Evolutionary conservation across 768 basidiomycete genomes (phyloP).

Genomic region (Calocybe indica): DNA sequence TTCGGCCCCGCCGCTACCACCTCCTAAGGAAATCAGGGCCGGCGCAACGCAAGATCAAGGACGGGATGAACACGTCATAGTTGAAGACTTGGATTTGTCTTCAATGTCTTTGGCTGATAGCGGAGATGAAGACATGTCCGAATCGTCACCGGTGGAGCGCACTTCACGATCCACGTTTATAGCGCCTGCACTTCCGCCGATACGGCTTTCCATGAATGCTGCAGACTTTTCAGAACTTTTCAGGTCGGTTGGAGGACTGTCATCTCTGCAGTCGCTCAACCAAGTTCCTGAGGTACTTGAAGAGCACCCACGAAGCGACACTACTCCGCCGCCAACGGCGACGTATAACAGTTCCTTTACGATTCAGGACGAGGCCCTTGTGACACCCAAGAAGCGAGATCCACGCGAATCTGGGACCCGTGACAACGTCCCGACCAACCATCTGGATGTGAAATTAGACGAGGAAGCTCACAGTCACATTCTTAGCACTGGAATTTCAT

Average conservation of each 20-base stretch:
- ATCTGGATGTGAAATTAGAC: no score
- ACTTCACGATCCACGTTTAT: conserved; percentile 73
- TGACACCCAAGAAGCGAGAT: conserved; percentile 6
- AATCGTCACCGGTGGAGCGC: conserved; percentile 60
- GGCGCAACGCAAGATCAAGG: not conserved
- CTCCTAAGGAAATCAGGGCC: conserved; percentile 34
- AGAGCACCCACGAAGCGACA: conserved; percentile 16
- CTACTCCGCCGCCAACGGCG: conserved; percentile 29
- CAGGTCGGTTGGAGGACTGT: conserved; percentile 47
- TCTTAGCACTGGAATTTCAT: no score
- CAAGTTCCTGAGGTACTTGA: conserved; percentile 30
- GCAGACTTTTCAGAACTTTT: conserved; percentile 78
- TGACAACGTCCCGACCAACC: no score
- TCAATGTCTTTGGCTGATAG: conserved; percentile 28
- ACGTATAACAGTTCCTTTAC: conserved; percentile 20
- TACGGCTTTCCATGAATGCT: conserved; percentile 84
- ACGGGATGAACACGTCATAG: not conserved
- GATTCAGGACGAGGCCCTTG: conserved; percentile 18
- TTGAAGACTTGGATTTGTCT: conserved; percentile 19
- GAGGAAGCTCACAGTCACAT: no score
- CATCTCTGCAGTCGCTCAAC: conserved; percentile 37
- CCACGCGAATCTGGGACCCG: no score
- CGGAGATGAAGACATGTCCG: conserved; percentile 39
- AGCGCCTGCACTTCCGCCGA: conserved; percentile 83
- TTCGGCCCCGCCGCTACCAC: conserved; percentile 32